Base-by-base conservation (phyloP, 768 basidiomycete species). In the Leccinum aurantiacum region DNA sequence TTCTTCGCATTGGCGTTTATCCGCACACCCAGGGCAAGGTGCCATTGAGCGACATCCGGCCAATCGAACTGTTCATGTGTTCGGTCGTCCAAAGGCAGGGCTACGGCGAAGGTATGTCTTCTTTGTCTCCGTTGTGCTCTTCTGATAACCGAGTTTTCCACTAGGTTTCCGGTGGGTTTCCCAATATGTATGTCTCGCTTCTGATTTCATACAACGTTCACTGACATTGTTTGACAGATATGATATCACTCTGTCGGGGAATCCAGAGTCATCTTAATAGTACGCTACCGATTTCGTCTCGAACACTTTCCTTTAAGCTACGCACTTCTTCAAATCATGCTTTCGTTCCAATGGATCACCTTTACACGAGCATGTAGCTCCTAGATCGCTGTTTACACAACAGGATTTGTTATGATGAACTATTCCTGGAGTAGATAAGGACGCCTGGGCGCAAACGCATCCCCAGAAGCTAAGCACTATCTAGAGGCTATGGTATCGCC, bases 21-120 rank as follows among this genome's bases (percentile, higher is more conserved):
- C 15, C 53, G 33, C 27, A 29, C 19, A 9, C 25, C 44, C 66
- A 97, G 95, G 97, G 97, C 74, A 98, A 98, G 76, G 92, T 97
- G 41, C 96, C 95, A 61, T 85, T 99, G 71, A 91, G 81, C 67
- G 96, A 98, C 75, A 98, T 98, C 67, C 87, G 97, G 61, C 97
- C 97, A 17, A 98, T 99, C 75, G 97, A 99, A 74, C 84, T 98
- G 67, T 99, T 98, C 87, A 99, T 99, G 97, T 98, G 95, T 81
- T 98, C 97, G 14, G 97, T 99, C 58, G 97, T 99, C 58, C 94
- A 96, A 84, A 84, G 96, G 75, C 95, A 97, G 76, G 96, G 96
- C 53, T 98, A 99, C 74, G 96, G 95, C 61, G 96, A 98, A 79
- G 96, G 95, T 87, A 58, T 53, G 78, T 60, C 41, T 60, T 38